Conservation (phyloP, 225 moss, liverwort and hornwort species). For the Marchantia polymorpha region DNA sequence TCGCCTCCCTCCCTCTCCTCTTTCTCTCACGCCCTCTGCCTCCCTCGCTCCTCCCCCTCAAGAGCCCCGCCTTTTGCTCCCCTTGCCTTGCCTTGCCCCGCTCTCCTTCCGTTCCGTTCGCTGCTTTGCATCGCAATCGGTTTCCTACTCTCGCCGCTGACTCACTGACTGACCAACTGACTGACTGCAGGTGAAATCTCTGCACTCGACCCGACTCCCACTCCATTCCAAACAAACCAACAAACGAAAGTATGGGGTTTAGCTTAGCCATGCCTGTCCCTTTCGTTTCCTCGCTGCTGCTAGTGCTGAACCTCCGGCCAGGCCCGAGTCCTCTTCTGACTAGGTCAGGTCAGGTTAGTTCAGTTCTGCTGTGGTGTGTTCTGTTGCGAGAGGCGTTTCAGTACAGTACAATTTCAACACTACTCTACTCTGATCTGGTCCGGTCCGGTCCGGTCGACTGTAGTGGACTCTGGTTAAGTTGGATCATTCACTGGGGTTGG, state of each 20-base stretch:
- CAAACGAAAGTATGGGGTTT: neutral
- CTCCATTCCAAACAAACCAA: neutral
- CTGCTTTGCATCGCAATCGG: neutral
- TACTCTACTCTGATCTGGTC: neutral
- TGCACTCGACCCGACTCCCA: neutral
- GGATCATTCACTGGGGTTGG: neutral
- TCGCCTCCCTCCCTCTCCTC: neutral
- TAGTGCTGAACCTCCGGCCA: neutral
- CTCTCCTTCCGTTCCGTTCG: neutral
- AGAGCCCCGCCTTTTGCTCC: neutral
- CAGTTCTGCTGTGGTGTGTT: neutral
- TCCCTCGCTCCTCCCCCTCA: neutral
- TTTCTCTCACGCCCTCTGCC: neutral
- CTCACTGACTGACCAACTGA: neutral
- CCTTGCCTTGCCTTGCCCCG: neutral
- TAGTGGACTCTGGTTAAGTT: too few species aligned
- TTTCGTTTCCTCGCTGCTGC: neutral
- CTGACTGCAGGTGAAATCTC: conserved; percentile 1
- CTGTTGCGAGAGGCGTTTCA: neutral
- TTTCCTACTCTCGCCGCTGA: neutral
- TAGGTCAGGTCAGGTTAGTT: neutral
- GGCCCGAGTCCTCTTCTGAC: neutral
- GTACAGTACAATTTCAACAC: neutral
- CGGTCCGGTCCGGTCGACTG: neutral
- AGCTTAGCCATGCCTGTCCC: neutral